Percentiles rank a stretch among this genome's conserved stretches.
Conservation (phyloP, 164 flowering plant genomes). For the Vitis rupestris region DNA sequence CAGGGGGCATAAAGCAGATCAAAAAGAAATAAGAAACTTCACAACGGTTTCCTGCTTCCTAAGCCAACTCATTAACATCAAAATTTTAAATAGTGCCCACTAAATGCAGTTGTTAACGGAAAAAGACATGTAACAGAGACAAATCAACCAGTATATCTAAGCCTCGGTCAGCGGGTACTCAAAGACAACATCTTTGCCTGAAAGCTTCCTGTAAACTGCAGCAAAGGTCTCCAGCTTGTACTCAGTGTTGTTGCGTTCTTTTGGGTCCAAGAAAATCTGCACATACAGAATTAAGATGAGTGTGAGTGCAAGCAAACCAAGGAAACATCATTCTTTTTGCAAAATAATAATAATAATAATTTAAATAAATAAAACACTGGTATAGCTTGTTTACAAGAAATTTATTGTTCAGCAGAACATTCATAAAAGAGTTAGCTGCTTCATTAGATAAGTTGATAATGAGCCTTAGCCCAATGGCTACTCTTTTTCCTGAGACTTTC, state of each 20-base stretch:
- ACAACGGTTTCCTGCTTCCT: neutral
- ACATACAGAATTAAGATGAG: neutral
- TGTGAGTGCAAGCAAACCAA: no score
- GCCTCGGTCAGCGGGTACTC: slow-evolving; percentile 71
- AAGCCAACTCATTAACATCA: slow-evolving; percentile 2
- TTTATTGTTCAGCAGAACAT: no score
- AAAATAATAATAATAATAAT: no score
- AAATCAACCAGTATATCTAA: slow-evolving; percentile 13
- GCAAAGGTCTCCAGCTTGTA: slow-evolving; percentile 77
- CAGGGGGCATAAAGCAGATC: neutral
- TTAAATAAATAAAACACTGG: no score
- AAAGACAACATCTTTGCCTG: slow-evolving; percentile 82
- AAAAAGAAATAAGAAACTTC: neutral
- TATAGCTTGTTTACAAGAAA: no score
- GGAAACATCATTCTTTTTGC: no score
- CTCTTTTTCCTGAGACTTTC: no score
- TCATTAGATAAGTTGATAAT: no score
- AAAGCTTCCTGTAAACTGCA: slow-evolving; percentile 78
- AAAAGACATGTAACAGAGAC: neutral
- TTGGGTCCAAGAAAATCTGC: slow-evolving; percentile 75
- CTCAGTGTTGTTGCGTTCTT: slow-evolving; percentile 75
- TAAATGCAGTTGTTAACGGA: neutral
- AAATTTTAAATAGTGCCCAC: slow-evolving; percentile 4
- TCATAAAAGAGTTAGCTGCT: no score
- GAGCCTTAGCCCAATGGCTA: no score